Evolutionary conservation across 192 early-diverging fungal species (phyloP).

Genomic region (Spinellus fusiger): DNA sequence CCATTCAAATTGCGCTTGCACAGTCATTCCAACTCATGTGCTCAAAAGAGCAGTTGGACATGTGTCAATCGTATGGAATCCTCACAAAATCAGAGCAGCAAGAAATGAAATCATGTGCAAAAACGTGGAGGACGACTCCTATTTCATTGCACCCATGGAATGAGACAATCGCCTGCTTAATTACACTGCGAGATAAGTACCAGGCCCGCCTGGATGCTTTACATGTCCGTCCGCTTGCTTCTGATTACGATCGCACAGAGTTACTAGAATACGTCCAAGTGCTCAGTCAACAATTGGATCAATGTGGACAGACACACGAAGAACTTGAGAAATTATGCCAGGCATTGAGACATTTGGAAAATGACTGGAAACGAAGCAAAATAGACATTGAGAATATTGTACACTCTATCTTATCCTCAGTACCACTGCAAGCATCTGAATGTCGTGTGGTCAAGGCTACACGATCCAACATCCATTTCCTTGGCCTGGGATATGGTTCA

Average conservation of each 20-base stretch:
- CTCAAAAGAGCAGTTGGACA: conserved; percentile 8
- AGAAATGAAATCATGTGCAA: not conserved
- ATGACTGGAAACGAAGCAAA: conserved; percentile 13
- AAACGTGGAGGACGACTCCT: conserved; percentile 4
- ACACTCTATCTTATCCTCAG: conserved; percentile 1
- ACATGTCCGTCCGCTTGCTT: not conserved
- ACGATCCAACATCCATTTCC: not conserved
- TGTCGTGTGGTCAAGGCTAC: conserved; percentile 1
- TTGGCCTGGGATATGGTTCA: conserved; percentile 7
- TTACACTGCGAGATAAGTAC: conserved; percentile 8
- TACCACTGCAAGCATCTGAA: not conserved
- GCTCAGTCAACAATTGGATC: not conserved
- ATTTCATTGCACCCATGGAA: conserved; percentile 4
- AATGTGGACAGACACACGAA: conserved; percentile 12
- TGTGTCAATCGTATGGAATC: not conserved
- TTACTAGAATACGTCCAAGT: conserved; percentile 2
- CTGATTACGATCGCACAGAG: not conserved
- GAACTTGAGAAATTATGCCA: conserved; percentile 3
- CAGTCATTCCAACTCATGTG: conserved; percentile 9
- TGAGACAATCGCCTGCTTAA: conserved; percentile 4
- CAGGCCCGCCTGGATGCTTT: not conserved
- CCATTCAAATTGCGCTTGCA: not conserved
- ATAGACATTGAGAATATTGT: conserved; percentile 13
- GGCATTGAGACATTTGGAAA: conserved; percentile 6
- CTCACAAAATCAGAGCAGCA: conserved; percentile 8